Evolutionary conservation across 768 basidiomycete genomes (phyloP), one percentile per base, ranked within the genome.

Genomic region (Agaricus blazei): DNA sequence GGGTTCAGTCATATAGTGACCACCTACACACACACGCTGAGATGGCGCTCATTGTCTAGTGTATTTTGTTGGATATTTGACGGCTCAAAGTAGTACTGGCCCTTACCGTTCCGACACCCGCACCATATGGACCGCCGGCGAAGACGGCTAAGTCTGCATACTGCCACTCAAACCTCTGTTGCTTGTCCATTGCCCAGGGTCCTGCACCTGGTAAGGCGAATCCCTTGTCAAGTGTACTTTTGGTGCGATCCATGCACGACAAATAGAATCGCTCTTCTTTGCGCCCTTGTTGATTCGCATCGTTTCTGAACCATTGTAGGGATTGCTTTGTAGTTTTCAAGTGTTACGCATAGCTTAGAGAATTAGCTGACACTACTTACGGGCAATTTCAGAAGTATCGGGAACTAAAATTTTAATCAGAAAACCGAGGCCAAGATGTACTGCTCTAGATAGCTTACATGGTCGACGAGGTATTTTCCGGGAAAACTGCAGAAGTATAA

Each of bases 81-180:
- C n/a, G n/a, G 6, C 28, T 48, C 46, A 31, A 15, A 27, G 3
- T 11, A 34, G 11, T 34, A 11, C 7, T 8, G 34, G 34, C 7
- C 34, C 8, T 34, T 34, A 34, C 34, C 34, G 67, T 69, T 29
- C 60, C 62, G 1, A 68, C 64, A 4, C 67, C 70, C 9, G 67
- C 70, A 9, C 60, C 48, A 43, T 65, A 69, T 0, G 69, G 68
- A 1, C 67, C 60, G 1, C 65, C 65, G 11, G 67, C 55, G 4
- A 65, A 61, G 58, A 74, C 75, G 0, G 76, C 74, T 55, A 72
- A 70, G 57, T 77, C 77, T 11, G 73, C 62, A 29, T 75, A 66
- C n/a, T 64, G 71, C 19, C 77, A 64, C 9, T 71, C 72, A 52
- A 73, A 75, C 11, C 73, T 68, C 15, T 56, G 52, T 54, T 75